Base-by-base conservation (phyloP, 2,329 filamentous ascomycete genomes). In the Diplodia sapinea region DNA sequence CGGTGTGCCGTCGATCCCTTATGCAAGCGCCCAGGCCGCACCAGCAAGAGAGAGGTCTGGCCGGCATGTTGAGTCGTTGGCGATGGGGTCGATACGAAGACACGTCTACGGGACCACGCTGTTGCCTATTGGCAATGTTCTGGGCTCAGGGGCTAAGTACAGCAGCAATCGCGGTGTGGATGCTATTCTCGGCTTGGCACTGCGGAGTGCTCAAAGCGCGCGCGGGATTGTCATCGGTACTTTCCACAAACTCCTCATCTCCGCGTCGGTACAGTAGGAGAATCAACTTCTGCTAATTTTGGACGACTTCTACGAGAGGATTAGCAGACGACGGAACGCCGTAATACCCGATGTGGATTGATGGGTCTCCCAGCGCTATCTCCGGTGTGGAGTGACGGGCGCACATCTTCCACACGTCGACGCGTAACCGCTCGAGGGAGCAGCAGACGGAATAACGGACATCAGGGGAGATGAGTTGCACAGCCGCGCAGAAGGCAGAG, bases 181-280 rank as follows among this genome's bases (percentile, higher is more conserved):
- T 63, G 59, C 59, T 63, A 51, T 49, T 51, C 59, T 63, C 29
- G 59, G 59, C 59, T 63, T 63, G 59, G 59, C 59, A 63, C 29
- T 23, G 59, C 59, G 47, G 23, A 63, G 59, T 63, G 59, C 59
- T 63, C 59, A 51, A 63, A 63, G 59, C 59, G 59, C 59, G 47
- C 31, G 47, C 59, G 59, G 59, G 59, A 63, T 63, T 63, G 47
- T 17, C 59, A 63, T 63, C 59, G 59, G 59, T 49, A 63, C 47
- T 51, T 63, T 63, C 59, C 59, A 63, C 59, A 63, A 63, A 63
- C 47, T 63, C 59, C 59, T 63, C 59, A 63, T 63, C 59, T 63
- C 59, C 59, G 59, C 59, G 59, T 51, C 59, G 59, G 47, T 51
- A 51, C 59, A 49, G 59, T 50, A 63, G 51, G 59, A 63, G 59